Percentiles rank a stretch among this genome's conserved stretches.
phyloP scores from a whole-genome alignment of 345 rosid species.

The Odontarrhena argentea region DNA sequence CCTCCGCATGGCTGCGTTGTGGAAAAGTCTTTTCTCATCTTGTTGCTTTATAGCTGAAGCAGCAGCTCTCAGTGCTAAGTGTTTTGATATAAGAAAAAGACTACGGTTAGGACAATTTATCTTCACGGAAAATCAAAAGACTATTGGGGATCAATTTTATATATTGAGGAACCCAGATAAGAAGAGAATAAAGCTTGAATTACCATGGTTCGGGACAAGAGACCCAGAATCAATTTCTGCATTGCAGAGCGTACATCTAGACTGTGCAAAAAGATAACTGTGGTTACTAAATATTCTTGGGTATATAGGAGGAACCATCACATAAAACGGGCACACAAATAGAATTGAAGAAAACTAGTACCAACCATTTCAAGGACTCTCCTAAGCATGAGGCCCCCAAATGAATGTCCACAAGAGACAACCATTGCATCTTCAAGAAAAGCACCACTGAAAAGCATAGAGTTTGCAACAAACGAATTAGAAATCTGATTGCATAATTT shows the following conservation, averaged over 20 bases:
- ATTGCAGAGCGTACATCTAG: conserved; percentile 90
- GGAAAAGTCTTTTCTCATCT: conserved; percentile 88
- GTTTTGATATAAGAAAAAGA: conserved; percentile 24
- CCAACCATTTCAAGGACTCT: conserved; percentile 85
- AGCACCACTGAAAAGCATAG: conserved; percentile 67
- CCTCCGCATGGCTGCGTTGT: conserved; percentile 87
- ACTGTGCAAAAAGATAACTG: conserved; percentile 62
- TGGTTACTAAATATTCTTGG: conserved; percentile 40
- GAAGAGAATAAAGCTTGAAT: conserved; percentile 30
- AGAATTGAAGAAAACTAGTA: conserved; percentile 23
- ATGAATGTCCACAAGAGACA: conserved; percentile 97
- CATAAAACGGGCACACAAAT: conserved; percentile 19
- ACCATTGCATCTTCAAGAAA: conserved; percentile 96
- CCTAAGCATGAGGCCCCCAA: conserved; percentile 94
- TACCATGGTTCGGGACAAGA: conserved; percentile 87
- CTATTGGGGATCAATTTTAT: background rate
- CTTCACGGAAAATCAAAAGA: conserved; percentile 16
- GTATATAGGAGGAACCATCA: conserved; percentile 24
- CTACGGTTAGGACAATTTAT: conserved; percentile 13
- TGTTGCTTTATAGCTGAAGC: conserved; percentile 88
- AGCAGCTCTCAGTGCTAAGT: conserved; percentile 92
- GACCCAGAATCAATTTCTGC: conserved; percentile 71
- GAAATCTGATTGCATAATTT: background rate
- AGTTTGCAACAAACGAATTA: conserved; percentile 35
- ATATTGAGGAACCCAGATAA: conserved; percentile 11